Conservation (phyloP, 1,284 basidiomycete species). For the Puccinia coronata region DNA sequence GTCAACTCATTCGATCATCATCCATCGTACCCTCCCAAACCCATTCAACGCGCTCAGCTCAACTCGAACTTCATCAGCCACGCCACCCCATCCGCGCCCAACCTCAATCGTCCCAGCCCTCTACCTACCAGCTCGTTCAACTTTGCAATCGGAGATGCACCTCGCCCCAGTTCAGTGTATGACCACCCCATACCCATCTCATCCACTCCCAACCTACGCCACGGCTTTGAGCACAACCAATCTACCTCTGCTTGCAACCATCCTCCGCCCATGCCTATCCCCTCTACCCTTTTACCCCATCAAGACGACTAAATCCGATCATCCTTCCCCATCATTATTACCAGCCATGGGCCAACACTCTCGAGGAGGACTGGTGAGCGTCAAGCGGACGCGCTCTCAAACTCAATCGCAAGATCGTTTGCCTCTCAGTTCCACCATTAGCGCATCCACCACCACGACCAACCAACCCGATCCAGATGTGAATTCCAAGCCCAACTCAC, state of each 20-base stretch:
- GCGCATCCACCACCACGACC: not conserved
- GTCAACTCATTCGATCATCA: constrained; percentile 46
- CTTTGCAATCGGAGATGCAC: constrained; percentile 1
- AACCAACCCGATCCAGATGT: constrained; percentile 1
- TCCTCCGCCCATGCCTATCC: constrained; percentile 36
- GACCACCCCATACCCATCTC: constrained; percentile 41
- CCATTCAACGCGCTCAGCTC: constrained; percentile 2
- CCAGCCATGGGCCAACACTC: not conserved
- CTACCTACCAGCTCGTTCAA: constrained; percentile 16
- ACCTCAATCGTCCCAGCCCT: constrained; percentile 19
- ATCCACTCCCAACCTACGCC: constrained; percentile 45
- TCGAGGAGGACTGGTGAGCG: constrained; percentile 19
- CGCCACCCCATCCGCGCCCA: constrained; percentile 19
- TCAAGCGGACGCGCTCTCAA: constrained; percentile 40
- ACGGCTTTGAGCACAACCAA: constrained; percentile 23
- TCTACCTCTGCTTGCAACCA: not conserved
- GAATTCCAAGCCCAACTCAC: not conserved
- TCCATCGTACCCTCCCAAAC: constrained; percentile 18
- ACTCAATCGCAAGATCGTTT: constrained; percentile 45
- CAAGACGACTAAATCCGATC: not conserved
- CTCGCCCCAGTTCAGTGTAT: not conserved
- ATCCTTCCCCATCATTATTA: not conserved
- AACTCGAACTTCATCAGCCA: constrained; percentile 21
- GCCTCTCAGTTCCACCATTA: not conserved
- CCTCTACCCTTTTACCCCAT: constrained; percentile 18